Percentiles rank a stretch among this genome's conserved stretches.
Conservation (phyloP, 768 basidiomycete species). For the Paxillus involutus region DNA sequence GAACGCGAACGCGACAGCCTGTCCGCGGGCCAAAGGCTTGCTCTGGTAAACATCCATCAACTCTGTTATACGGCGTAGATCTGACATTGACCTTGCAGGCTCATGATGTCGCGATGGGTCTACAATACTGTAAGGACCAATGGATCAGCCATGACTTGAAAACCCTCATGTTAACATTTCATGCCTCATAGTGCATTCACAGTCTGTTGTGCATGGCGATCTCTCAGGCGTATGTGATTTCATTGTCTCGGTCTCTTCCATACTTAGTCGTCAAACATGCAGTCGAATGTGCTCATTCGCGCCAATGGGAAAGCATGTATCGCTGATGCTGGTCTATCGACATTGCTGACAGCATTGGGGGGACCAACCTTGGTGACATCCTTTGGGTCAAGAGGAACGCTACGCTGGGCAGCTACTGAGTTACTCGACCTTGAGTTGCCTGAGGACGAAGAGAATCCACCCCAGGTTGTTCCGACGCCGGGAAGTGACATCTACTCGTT, state of each 20-base stretch:
- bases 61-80: neutral
- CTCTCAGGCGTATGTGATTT: slow-evolving; percentile 25
- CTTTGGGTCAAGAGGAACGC: slow-evolving; percentile 32
- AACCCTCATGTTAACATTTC: neutral
- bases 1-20: slow-evolving; percentile 10
- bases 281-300: slow-evolving; percentile 48
- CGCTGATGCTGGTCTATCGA: slow-evolving; percentile 46
- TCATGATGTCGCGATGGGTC: slow-evolving; percentile 25
- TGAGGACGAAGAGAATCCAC: too few species aligned
- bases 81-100: slow-evolving; percentile 11
- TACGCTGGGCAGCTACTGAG: slow-evolving; percentile 51
- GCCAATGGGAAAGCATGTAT: slow-evolving; percentile 13
- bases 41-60: slow-evolving; percentile 9
- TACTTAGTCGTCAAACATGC: neutral
- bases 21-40: slow-evolving; percentile 9
- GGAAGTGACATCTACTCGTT: slow-evolving; percentile 40
- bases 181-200: slow-evolving; percentile 17
- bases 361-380: slow-evolving; percentile 21
- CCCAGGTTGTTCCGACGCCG: slow-evolving; percentile 13
- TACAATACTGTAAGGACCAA: slow-evolving; percentile 23
- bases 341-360: slow-evolving; percentile 35
- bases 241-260: neutral
- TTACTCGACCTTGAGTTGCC: slow-evolving; percentile 22
- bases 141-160: neutral
- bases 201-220: slow-evolving; percentile 24